Conservation (phyloP, 2,329 filamentous ascomycete genomes). For the Botrytis elliptica region DNA sequence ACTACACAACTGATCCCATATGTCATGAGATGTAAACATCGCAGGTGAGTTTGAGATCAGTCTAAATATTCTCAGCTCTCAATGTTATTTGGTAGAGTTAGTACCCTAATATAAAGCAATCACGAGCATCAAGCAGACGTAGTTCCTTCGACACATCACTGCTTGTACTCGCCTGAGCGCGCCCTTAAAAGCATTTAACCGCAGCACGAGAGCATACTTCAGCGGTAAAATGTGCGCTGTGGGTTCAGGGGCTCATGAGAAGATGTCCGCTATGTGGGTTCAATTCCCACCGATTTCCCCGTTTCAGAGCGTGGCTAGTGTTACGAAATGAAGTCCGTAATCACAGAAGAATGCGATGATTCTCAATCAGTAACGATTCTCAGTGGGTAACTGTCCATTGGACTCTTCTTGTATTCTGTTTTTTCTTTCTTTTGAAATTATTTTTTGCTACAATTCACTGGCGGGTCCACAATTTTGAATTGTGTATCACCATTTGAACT, state of each 20-base stretch:
- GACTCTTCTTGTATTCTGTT: background rate
- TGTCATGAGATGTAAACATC: background rate
- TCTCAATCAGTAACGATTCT: background rate
- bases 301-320: background rate
- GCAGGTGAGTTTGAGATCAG: background rate
- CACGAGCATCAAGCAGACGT: background rate
- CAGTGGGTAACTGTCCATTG: background rate
- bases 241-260: background rate
- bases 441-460: background rate
- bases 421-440: fast-evolving
- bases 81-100: background rate
- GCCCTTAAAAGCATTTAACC: background rate
- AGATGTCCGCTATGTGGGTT: background rate
- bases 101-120: fast-evolving
- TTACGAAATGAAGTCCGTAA: background rate
- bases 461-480: background rate
- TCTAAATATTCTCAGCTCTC: background rate
- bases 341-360: background rate
- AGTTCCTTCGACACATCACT: background rate
- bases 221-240: background rate
- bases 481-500: too few relatives aligned
- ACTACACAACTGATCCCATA: background rate
- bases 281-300: background rate
- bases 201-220: background rate
- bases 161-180: background rate